These are phyloP conservation scores for Vaccinium vitisidaea DNA, from an alignment of 148 eudicot genomes.

Conservation along the genomic window DNA sequence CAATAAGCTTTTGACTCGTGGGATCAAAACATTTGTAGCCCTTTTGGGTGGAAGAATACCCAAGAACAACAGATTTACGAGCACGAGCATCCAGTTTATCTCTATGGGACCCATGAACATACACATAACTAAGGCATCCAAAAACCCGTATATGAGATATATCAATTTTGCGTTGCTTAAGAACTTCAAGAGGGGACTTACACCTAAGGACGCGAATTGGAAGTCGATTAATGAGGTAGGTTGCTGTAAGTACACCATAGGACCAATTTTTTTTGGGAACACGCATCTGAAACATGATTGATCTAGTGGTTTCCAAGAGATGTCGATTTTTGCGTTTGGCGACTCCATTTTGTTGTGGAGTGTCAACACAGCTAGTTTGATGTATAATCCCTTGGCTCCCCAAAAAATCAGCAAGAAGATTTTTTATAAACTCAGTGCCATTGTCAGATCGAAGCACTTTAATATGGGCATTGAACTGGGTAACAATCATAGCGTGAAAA, in stretches of 20 bases:
- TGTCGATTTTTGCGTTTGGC: background rate
- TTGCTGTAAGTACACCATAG: background rate
- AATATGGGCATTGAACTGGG: background rate
- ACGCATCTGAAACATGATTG: background rate
- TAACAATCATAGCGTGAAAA: background rate
- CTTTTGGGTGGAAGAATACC: no score
- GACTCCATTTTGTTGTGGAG: constrained; percentile 9
- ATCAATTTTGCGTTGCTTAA: background rate
- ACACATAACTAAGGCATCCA: no score
- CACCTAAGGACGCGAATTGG: background rate
- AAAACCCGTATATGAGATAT: background rate
- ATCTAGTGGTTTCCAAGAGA: background rate
- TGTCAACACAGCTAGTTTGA: background rate
- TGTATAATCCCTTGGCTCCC: background rate
- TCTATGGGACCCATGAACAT: no score
- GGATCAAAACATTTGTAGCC: no score
- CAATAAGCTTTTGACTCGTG: no score
- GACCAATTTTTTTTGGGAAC: background rate
- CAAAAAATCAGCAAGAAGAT: background rate
- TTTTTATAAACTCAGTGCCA: background rate
- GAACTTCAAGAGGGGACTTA: background rate
- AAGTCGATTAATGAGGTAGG: background rate
- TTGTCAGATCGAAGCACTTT: background rate
- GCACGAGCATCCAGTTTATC: no score
- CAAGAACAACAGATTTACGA: no score